phyloP scores from a whole-genome alignment of 2,329 filamentous ascomycete species.

The Diaporthe citri region DNA sequence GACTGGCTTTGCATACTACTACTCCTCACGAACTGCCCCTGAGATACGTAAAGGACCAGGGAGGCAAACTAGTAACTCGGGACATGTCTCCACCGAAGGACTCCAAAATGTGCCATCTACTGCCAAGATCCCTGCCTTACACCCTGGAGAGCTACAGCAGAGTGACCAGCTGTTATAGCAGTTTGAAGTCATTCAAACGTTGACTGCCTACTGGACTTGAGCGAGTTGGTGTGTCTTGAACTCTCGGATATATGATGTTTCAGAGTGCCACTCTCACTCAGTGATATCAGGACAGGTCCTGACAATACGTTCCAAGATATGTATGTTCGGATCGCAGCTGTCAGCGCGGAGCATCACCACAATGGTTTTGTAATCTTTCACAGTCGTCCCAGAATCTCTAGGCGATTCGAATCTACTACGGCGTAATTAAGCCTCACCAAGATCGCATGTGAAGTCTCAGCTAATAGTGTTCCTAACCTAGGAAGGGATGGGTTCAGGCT shows the following conservation, averaged over 20 bases:
- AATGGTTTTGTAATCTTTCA: conserved; percentile 1
- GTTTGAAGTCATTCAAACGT: neutral
- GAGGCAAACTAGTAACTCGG: neutral
- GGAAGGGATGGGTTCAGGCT: neutral
- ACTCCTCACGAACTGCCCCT: conserved; percentile 11
- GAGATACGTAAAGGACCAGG: neutral
- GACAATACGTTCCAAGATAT: neutral
- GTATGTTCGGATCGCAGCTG: conserved; percentile 7
- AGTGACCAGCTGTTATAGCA: neutral
- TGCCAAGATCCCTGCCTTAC: neutral
- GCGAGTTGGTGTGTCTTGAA: neutral
- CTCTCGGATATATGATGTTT: no score
- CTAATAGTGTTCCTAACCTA: neutral
- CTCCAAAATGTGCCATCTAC: neutral
- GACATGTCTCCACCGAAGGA: neutral
- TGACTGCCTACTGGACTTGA: neutral
- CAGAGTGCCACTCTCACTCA: neutral
- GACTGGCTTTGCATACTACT: neutral
- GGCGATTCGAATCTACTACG: neutral
- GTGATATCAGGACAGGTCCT: fast-evolving
- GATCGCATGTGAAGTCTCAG: neutral
- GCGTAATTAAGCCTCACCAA: neutral
- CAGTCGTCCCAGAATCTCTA: neutral
- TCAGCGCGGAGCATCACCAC: neutral
- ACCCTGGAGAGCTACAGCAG: neutral